Evolutionary conservation across 2,329 filamentous ascomycete species (phyloP).

Genomic region (Diaporthe aspalathi): DNA sequence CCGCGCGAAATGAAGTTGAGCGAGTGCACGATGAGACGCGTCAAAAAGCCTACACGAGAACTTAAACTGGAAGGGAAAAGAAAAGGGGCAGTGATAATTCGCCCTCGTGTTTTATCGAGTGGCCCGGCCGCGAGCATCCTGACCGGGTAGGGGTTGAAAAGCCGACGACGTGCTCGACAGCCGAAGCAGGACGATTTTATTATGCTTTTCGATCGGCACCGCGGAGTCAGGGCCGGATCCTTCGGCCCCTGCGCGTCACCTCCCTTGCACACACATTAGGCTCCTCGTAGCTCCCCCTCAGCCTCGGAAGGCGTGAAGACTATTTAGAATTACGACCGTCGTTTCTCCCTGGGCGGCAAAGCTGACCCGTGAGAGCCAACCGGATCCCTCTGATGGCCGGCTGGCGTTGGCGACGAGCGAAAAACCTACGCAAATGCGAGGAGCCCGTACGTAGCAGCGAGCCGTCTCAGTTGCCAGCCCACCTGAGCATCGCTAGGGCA

Average conservation of each 20-base stretch:
- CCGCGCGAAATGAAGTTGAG: neutral
- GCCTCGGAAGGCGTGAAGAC: neutral
- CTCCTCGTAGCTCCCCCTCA: neutral
- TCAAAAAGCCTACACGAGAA: constrained; percentile 17
- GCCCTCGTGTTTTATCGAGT: neutral
- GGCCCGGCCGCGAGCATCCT: neutral
- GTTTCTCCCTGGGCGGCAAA: neutral
- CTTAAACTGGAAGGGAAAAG: neutral
- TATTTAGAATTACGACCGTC: constrained; percentile 11
- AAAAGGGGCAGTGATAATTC: constrained; percentile 3
- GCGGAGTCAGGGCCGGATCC: constrained; percentile 9
- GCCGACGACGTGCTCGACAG: no score
- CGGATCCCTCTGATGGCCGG: neutral
- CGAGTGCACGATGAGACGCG: constrained; percentile 23
- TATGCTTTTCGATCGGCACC: constrained; percentile 16
- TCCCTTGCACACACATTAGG: constrained; percentile 3
- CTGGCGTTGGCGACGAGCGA: neutral
- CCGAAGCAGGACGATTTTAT: neutral
- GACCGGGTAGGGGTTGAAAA: no score
- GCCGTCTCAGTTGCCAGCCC: constrained; percentile 8
- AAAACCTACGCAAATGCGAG: neutral
- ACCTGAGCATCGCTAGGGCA: neutral
- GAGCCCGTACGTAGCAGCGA: neutral
- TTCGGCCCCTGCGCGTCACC: constrained; percentile 17
- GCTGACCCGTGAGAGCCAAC: neutral